Percentiles rank a stretch among this genome's conserved stretches.
phyloP scores from a whole-genome alignment of 768 basidiomycete species.

The Podaxis sp. region DNA sequence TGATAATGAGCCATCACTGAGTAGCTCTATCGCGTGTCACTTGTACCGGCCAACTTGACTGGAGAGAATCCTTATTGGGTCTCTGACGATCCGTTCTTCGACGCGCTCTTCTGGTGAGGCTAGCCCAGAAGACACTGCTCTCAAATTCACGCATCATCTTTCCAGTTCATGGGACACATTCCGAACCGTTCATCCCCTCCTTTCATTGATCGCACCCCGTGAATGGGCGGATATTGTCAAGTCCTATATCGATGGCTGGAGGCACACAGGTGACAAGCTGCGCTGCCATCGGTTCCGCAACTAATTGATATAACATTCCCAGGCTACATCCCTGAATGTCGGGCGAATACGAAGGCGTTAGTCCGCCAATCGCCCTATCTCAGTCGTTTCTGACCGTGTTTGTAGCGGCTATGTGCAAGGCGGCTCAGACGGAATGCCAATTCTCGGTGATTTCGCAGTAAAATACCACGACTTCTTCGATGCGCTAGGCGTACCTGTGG shows the following conservation, averaged over 20 bases:
- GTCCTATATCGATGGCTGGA: constrained; percentile 48
- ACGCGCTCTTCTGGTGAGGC: constrained; percentile 45
- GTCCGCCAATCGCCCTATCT: constrained; percentile 6
- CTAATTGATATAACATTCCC: not conserved
- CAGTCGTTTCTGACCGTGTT: not conserved
- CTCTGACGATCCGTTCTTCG: constrained; percentile 42
- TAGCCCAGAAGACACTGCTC: not conserved
- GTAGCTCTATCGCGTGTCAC: constrained; percentile 43
- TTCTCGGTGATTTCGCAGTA: constrained; percentile 46
- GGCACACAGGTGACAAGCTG: constrained; percentile 32
- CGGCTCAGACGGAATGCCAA: constrained; percentile 47
- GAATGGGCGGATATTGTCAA: constrained; percentile 47
- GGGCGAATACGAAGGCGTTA: constrained; percentile 44
- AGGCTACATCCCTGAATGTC: constrained; percentile 49
- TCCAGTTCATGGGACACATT: constrained; percentile 50
- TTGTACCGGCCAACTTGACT: constrained; percentile 50
- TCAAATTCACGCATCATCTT: not conserved
- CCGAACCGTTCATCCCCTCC: constrained; percentile 47
- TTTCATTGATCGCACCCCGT: constrained; percentile 38
- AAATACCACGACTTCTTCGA: constrained; percentile 35
- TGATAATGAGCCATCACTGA: not conserved
- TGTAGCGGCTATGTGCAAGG: constrained; percentile 45
- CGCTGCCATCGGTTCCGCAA: not conserved
- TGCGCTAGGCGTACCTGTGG: constrained; percentile 36
- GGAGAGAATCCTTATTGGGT: constrained; percentile 49